Conservation (phyloP, 2,329 filamentous ascomycete species). For the Lasiodiplodia hormozganensis region DNA sequence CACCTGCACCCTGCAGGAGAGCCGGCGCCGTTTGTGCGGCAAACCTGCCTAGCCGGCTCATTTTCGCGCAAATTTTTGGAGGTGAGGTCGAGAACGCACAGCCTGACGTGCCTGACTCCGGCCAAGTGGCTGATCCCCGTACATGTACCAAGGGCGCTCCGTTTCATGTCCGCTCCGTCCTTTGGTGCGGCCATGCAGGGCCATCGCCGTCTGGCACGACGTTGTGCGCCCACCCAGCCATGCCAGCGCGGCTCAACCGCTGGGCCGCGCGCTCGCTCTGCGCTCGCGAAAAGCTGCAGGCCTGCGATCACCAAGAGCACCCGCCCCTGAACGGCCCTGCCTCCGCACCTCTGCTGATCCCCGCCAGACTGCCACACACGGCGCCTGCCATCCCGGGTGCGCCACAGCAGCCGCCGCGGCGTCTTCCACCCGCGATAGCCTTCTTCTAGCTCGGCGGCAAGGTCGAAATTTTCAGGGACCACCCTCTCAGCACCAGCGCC, state of each 20-base stretch:
- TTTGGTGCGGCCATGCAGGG: conserved; percentile 13
- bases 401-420: conserved; percentile 14
- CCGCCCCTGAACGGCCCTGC: conserved; percentile 8
- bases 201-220: conserved; percentile 5
- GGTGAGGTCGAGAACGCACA: conserved; percentile 12
- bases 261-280: conserved; percentile 4
- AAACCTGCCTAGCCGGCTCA: neutral
- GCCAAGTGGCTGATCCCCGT: conserved; percentile 7
- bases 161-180: conserved; percentile 10
- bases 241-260: neutral
- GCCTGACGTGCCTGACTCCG: neutral
- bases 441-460: conserved; percentile 1
- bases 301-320: neutral
- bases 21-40: neutral
- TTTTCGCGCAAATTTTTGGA: conserved; percentile 23
- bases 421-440: conserved; percentile 10
- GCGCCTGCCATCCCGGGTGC: neutral
- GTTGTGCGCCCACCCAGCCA: conserved; percentile 11
- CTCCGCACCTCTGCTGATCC: conserved; percentile 18
- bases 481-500: conserved; percentile 1
- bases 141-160: neutral
- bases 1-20: neutral
- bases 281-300: conserved; percentile 14
- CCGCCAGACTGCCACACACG: conserved; percentile 7
- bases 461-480: conserved; percentile 7